A percentile compares a stretch with the other conserved stretches of the same genome.
These are phyloP conservation scores for Cutaneotrichosporon sp. DNA, from an alignment of 1,284 basidiomycete genomes.

Conservation along the genomic window DNA sequence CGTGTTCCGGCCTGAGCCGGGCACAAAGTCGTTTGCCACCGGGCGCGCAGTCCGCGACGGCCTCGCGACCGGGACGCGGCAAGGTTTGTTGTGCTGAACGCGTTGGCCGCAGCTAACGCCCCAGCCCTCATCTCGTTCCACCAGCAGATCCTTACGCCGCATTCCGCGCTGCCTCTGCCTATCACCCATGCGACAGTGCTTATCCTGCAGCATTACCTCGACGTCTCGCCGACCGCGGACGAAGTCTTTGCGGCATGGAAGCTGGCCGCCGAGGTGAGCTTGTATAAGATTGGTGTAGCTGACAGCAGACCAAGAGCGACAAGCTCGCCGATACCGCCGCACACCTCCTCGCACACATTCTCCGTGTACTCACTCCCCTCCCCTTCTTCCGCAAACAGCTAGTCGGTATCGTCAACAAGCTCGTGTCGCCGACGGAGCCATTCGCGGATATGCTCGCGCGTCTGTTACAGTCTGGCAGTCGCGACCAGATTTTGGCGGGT, in stretches of 20 bases:
- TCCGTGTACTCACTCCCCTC: constrained; percentile 41
- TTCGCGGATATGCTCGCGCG: constrained; percentile 40
- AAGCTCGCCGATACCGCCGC: constrained; percentile 35
- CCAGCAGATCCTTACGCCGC: constrained; percentile 44
- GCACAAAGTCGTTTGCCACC: constrained; percentile 36
- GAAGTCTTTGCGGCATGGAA: constrained; percentile 48
- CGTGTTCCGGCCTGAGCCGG: constrained; percentile 26
- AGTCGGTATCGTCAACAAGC: constrained; percentile 39
- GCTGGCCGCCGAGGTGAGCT: constrained; percentile 38
- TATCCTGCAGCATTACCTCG: constrained; percentile 47
- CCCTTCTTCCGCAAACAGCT: constrained; percentile 47
- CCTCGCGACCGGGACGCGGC: constrained; percentile 33
- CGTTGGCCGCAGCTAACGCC: neutral
- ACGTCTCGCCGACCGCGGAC: constrained; percentile 41
- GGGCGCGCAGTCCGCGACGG: constrained; percentile 42
- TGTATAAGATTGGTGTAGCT: neutral
- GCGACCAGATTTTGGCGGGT: constrained; percentile 41
- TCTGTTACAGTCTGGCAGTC: constrained; percentile 38
- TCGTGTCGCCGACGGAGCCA: constrained; percentile 35
- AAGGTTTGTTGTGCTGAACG: constrained; percentile 30
- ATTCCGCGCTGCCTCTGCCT: constrained; percentile 38
- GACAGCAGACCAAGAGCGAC: constrained; percentile 35
- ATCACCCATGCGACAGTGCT: constrained; percentile 45
- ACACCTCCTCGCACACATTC: constrained; percentile 37
- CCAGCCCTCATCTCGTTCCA: constrained; percentile 45